phyloP scores from a whole-genome alignment of 352 stramenopile species.

The Phytophthora constricta region DNA sequence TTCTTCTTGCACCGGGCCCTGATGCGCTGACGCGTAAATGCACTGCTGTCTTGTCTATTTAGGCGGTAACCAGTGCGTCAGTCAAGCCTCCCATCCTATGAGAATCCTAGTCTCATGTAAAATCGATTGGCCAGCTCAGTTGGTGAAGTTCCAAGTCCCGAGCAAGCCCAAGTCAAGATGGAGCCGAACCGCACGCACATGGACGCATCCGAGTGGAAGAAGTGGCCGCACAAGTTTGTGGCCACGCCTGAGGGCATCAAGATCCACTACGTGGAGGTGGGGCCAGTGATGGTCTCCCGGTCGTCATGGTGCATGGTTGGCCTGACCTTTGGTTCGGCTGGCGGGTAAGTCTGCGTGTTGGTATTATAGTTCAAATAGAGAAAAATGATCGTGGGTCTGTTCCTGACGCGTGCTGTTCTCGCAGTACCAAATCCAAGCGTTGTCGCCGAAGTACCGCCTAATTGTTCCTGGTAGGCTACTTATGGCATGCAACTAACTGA shows the following conservation, averaged over 20 bases:
- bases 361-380: too few species aligned
- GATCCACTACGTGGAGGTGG: constrained; percentile 61
- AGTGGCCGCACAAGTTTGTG: constrained; percentile 46
- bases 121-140: constrained; percentile 18
- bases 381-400: neutral
- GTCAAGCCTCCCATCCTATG: constrained; percentile 20
- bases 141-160: constrained; percentile 22
- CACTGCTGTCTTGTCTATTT: constrained; percentile 20
- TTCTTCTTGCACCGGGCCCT: neutral
- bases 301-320: constrained; percentile 74
- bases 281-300: constrained; percentile 46
- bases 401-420: constrained; percentile 8
- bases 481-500: neutral
- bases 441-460: constrained; percentile 59
- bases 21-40: constrained; percentile 33
- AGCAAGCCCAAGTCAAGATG: constrained; percentile 29
- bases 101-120: constrained; percentile 5
- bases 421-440: constrained; percentile 54
- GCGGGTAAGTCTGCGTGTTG: constrained; percentile 37
- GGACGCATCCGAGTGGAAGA: constrained; percentile 33
- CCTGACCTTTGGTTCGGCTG: constrained; percentile 70
- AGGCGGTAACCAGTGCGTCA: constrained; percentile 4
- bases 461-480: constrained; percentile 44
- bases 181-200: constrained; percentile 12
- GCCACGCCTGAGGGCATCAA: constrained; percentile 42